Evolutionary conservation across 1,284 basidiomycete species (phyloP).

Genomic region (Chalciporus sp.): DNA sequence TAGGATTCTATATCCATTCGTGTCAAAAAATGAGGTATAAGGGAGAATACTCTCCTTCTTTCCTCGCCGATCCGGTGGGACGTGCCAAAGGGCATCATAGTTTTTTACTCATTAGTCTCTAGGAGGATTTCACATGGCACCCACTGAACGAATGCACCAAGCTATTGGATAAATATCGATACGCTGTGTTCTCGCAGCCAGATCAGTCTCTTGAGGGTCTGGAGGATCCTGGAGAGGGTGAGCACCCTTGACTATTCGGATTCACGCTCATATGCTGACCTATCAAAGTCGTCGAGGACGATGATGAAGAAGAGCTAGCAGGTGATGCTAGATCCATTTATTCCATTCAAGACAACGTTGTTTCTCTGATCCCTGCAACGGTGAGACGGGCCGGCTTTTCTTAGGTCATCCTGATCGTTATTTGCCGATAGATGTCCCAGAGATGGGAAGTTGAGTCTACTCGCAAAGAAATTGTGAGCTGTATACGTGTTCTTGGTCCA

Average conservation of each 20-base stretch:
- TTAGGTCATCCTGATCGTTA: slow-evolving; percentile 8
- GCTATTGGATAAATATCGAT: slow-evolving; percentile 64
- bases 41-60: slow-evolving; percentile 88
- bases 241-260: background rate
- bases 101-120: slow-evolving; percentile 6
- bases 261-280: slow-evolving; percentile 1
- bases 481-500: slow-evolving; percentile 43
- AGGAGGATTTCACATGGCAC: slow-evolving; percentile 81
- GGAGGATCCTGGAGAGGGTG: slow-evolving; percentile 29
- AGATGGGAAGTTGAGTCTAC: slow-evolving; percentile 31
- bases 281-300: slow-evolving; percentile 14
- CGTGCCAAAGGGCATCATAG: background rate
- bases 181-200: slow-evolving; percentile 70
- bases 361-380: slow-evolving; percentile 30
- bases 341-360: slow-evolving; percentile 19
- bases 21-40: slow-evolving; percentile 98
- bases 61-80: slow-evolving; percentile 83
- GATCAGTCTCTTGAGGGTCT: slow-evolving; percentile 47
- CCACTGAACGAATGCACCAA: slow-evolving; percentile 63
- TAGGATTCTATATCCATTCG: slow-evolving; percentile 90
- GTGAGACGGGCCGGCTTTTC: slow-evolving; percentile 16
- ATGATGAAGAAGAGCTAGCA: slow-evolving; percentile 23
- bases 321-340: slow-evolving; percentile 24
- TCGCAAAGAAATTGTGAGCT: slow-evolving; percentile 35
- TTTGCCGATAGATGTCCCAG: slow-evolving; percentile 31